These are phyloP conservation scores for Glycine soja DNA, from an alignment of 306 rosid genomes.

Conservation along the genomic window DNA sequence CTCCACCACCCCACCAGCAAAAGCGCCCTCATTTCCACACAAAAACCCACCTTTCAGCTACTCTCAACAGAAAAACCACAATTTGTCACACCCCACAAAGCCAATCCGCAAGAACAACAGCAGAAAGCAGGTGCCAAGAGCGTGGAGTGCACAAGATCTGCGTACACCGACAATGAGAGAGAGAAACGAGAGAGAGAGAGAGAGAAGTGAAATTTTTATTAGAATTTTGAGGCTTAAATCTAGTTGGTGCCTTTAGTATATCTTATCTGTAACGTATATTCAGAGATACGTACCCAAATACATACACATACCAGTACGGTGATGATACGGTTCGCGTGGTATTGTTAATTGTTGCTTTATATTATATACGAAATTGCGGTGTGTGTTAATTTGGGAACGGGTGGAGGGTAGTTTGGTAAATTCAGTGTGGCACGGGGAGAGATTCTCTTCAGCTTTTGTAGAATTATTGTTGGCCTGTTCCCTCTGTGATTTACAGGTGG, in stretches of 20 bases:
- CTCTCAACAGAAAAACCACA: constrained; percentile 43
- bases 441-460: constrained; percentile 33
- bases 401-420: constrained; percentile 16
- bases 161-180: constrained; percentile 74
- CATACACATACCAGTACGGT: constrained; percentile 12
- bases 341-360: too few relatives aligned
- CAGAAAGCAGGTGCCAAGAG: constrained; percentile 39
- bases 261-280: constrained; percentile 54
- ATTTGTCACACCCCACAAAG: constrained; percentile 41
- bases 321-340: too few relatives aligned
- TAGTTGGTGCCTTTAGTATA: constrained; percentile 54
- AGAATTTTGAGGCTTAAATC: constrained; percentile 65
- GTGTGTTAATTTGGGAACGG: background rate
- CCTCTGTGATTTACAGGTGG: constrained; percentile 41
- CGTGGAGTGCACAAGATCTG: constrained; percentile 68
- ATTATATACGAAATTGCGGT: constrained; percentile 41
- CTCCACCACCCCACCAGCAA: constrained; percentile 49
- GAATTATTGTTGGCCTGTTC: constrained; percentile 33
- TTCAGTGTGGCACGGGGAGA: background rate
- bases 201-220: background rate
- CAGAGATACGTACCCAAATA: constrained; percentile 32
- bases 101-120: constrained; percentile 28
- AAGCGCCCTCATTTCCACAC: constrained; percentile 52
- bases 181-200: constrained; percentile 37
- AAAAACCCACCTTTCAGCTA: constrained; percentile 24